Conservation (phyloP, 345 rosid genomes). For the Citrus australasica region DNA sequence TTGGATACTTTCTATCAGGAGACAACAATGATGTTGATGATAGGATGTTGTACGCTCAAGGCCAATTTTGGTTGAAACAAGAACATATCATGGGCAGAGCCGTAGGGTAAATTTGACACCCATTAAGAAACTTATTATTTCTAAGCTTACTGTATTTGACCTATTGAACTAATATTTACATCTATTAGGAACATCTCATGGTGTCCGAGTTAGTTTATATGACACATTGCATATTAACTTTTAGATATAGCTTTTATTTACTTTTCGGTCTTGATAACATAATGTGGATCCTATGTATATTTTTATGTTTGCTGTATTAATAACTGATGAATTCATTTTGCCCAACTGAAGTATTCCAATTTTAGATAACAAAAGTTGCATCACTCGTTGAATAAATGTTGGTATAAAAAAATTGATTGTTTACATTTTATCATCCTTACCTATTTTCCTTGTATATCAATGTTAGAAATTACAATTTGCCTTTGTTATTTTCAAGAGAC, state of each 20-base stretch:
- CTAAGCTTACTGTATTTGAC: background rate
- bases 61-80: conserved; percentile 66
- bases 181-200: background rate
- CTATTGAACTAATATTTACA: background rate
- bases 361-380: background rate
- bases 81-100: conserved; percentile 78
- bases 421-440: background rate
- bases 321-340: background rate
- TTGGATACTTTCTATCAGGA: conserved; percentile 38
- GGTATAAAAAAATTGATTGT: background rate
- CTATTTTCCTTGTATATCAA: background rate
- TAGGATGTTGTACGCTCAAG: conserved; percentile 54
- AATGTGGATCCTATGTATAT: background rate
- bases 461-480: background rate
- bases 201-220: background rate
- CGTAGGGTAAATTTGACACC: conserved; percentile 50
- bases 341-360: background rate
- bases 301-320: background rate
- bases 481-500: background rate
- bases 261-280: background rate
- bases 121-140: background rate
- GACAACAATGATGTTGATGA: conserved; percentile 59
- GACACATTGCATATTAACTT: background rate
- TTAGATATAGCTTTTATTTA: background rate
- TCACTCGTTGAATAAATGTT: background rate